Base-by-base conservation (phyloP, 2,329 filamentous ascomycete species). In the Monilinia laxa region DNA sequence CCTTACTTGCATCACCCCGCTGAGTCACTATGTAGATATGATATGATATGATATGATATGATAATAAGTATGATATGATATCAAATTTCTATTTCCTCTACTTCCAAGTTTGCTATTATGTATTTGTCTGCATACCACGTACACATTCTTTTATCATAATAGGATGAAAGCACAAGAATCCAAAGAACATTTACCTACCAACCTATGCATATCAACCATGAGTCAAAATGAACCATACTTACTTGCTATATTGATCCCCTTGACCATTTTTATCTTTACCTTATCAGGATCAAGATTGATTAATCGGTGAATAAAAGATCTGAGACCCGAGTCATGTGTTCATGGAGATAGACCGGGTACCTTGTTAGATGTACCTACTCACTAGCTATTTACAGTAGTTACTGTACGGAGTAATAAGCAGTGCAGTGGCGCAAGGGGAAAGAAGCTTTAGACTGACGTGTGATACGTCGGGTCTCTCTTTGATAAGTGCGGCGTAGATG, bases 401-500 rank as follows among this genome's bases (percentile, higher is more conserved):
- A 12, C 11, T 12, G 38, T 40, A 40, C 9, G 38, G 11, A 40
- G 38, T 40, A 14, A 11, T 12, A 14, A 11, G 11, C 38, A 40
- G 25, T 63, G 60, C 45, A 64, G 42, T 60, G 57, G 57, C 28
- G 57, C 23, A 31, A 60, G 58, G 58, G 45, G 58, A 51, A 60
- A n/a, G 35, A 16, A 18, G 20, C 14, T 28, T 3, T 42, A 51
- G 45, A n/a, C 45, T 51, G 45, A 23, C 11, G 6, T 49, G 20
- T 60, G 57, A 60, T 60, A 60, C 25, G 57, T 28, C 23, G 28
- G 57, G 57, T 60, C 28, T 60, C 45, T 16, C 42, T 23, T n/a
- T 20, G 16, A 18, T 47, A 6, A 42, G 28, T 28, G 4, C 28
- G 28, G 28, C 3, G 28, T 28, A 28, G 42, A 47, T 47, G 18